phyloP scores from a whole-genome alignment of 352 stramenopile species.

The Phytopythium montanum region DNA sequence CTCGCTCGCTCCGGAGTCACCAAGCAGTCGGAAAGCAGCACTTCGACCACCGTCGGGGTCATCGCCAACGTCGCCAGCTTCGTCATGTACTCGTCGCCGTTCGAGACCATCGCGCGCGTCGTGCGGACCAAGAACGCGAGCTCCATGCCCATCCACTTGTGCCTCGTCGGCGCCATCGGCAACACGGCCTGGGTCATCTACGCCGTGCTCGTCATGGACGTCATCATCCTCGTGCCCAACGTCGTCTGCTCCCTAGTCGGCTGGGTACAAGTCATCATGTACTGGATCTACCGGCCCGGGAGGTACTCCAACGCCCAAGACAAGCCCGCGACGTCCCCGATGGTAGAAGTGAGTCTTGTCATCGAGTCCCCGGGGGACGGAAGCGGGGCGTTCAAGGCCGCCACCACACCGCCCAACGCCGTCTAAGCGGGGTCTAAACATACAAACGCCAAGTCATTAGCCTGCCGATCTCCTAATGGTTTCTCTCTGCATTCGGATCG shows the following conservation, averaged over 20 bases:
- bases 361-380: neutral
- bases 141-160: conserved; percentile 35
- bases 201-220: conserved; percentile 24
- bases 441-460: no score
- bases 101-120: conserved; percentile 20
- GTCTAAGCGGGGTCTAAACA: no score
- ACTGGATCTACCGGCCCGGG: conserved; percentile 23
- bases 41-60: conserved; percentile 18
- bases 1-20: conserved; percentile 21
- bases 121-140: conserved; percentile 23
- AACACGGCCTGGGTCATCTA: conserved; percentile 32
- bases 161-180: conserved; percentile 22
- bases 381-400: neutral
- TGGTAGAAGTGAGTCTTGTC: neutral
- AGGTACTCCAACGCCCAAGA: neutral
- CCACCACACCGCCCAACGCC: neutral
- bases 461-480: no score
- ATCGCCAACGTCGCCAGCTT: conserved; percentile 18
- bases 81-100: conserved; percentile 13
- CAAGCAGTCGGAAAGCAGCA: conserved; percentile 15
- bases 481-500: neutral
- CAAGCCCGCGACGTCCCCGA: neutral
- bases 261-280: conserved; percentile 20
- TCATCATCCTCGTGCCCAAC: conserved; percentile 34
- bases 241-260: conserved; percentile 17